These are phyloP conservation scores for Ambrosiella cleistominuta DNA, from an alignment of 2,329 filamentous ascomycete species.

Conservation along the genomic window DNA sequence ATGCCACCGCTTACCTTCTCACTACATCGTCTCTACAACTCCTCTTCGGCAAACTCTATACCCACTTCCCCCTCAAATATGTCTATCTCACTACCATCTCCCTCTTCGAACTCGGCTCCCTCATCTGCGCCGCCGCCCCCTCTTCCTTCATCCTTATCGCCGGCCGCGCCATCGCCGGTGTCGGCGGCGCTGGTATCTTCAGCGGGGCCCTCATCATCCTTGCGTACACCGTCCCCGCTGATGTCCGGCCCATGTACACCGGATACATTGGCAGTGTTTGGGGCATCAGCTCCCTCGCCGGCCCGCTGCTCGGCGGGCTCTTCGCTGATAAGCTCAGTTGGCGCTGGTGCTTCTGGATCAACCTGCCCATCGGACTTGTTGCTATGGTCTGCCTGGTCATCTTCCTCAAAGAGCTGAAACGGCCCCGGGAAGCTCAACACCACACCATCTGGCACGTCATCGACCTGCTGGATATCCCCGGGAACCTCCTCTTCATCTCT, in stretches of 20 bases:
- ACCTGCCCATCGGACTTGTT: constrained; percentile 18
- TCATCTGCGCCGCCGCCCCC: constrained; percentile 23
- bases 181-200: constrained; percentile 29
- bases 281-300: constrained; percentile 21
- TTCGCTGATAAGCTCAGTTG: constrained; percentile 18
- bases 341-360: constrained; percentile 21
- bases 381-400: not conserved
- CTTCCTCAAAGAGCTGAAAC: constrained; percentile 10
- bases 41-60: constrained; percentile 27
- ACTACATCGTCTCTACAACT: constrained; percentile 25
- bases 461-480: constrained; percentile 18
- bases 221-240: constrained; percentile 21
- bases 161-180: constrained; percentile 21
- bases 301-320: constrained; percentile 16
- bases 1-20: constrained; percentile 27
- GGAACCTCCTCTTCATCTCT: constrained; percentile 14
- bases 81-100: constrained; percentile 23
- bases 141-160: constrained; percentile 21
- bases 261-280: constrained; percentile 23
- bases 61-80: constrained; percentile 27
- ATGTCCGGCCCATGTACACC: constrained; percentile 20
- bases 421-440: constrained; percentile 1
- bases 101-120: constrained; percentile 28
- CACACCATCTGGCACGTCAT: constrained; percentile 16
- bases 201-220: constrained; percentile 28